Conservation (phyloP, 768 basidiomycete species). For the Boletus sp. region DNA sequence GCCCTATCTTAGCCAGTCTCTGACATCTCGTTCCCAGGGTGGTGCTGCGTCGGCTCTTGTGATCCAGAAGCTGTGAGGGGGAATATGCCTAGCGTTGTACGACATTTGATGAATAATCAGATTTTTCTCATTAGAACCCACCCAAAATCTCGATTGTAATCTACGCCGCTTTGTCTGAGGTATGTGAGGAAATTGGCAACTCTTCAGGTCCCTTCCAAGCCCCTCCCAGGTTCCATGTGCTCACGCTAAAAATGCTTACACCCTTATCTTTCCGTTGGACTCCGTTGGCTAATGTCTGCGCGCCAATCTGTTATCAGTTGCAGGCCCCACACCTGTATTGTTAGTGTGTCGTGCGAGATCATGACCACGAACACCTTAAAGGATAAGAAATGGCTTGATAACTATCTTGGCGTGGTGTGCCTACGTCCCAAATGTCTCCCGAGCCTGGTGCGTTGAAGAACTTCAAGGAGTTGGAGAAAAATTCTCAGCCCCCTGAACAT, state of each 20-base stretch:
- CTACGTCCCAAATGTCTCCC: constrained; percentile 17
- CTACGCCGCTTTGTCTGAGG: constrained; percentile 4
- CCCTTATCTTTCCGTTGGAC: constrained; percentile 16
- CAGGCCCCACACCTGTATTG: background rate
- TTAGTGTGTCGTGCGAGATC: constrained; percentile 6
- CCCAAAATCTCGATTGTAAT: background rate
- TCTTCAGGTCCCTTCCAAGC: background rate
- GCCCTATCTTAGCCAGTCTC: constrained; percentile 4
- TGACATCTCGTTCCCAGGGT: constrained; percentile 49
- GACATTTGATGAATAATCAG: constrained; percentile 17
- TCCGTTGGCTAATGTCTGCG: background rate
- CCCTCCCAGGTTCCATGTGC: background rate
- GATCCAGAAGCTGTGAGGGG: constrained; percentile 74
- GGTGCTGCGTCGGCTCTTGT: constrained; percentile 91
- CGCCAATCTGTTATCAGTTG: constrained; percentile 7
- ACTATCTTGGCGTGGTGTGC: background rate
- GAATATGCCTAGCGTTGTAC: constrained; percentile 13
- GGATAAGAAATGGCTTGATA: constrained; percentile 8
- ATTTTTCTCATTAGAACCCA: constrained; percentile 8
- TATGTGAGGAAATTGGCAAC: constrained; percentile 15
- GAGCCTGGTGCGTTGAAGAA: constrained; percentile 8
- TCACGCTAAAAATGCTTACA: constrained; percentile 9
- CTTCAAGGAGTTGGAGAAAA: constrained; percentile 15
- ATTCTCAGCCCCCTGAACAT: constrained; percentile 5
- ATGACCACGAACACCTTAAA: background rate